Evolutionary conservation across 1,139 yeast species (phyloP).

Genomic region (Blastobotrys buckinghamii): DNA sequence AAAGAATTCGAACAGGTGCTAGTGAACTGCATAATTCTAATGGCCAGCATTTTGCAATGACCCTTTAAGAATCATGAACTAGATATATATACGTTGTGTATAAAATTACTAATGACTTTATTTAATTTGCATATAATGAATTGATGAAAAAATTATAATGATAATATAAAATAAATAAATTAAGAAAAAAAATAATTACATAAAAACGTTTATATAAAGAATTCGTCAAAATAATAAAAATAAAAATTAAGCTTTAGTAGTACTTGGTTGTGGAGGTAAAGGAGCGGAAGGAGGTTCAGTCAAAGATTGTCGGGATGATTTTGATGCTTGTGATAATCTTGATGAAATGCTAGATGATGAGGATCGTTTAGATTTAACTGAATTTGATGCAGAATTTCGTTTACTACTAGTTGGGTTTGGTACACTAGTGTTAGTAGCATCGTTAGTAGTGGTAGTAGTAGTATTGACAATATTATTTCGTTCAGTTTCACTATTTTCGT

Average conservation of each 20-base stretch:
- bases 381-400: not conserved
- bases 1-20: constrained; percentile 23
- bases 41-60: constrained; percentile 24
- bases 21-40: constrained; percentile 25
- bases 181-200: not conserved
- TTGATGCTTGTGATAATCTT: not conserved
- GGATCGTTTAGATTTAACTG: not conserved
- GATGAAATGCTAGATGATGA: not conserved
- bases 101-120: too few species aligned
- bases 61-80: constrained; percentile 14
- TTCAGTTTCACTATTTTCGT: not conserved
- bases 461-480: not conserved
- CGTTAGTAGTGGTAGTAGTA: not conserved
- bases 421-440: not conserved
- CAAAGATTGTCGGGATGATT: not conserved
- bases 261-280: constrained; percentile 5
- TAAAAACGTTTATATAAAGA: not conserved
- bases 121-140: not conserved
- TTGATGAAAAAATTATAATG: not conserved
- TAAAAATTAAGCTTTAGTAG: not conserved
- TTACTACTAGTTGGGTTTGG: too few species aligned
- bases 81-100: too few species aligned
- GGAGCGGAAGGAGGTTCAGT: constrained; percentile 6
- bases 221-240: not conserved
- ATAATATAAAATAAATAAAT: not conserved